These are phyloP conservation scores for Cyclotella baltica DNA, from an alignment of 108 stramenopile genomes.

Conservation along the genomic window DNA sequence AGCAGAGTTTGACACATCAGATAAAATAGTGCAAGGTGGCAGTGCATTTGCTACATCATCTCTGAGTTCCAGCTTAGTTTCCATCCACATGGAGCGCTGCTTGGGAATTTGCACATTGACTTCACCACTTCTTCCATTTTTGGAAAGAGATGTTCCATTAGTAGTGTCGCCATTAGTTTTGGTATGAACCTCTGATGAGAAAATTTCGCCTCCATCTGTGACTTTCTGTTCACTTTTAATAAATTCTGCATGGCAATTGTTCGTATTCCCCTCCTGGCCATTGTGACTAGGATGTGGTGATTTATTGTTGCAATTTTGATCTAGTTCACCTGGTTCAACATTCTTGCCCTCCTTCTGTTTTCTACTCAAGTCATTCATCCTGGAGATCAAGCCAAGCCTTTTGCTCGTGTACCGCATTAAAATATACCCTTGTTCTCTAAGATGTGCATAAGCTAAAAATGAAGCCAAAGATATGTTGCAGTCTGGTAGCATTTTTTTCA, in stretches of 20 bases:
- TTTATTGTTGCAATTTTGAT: no score
- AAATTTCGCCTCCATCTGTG: no score
- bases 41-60: constrained; percentile 55
- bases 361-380: background rate
- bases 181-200: no score
- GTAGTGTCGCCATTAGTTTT: no score
- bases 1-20: constrained; percentile 1
- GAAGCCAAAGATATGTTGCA: constrained; percentile 60
- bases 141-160: no score
- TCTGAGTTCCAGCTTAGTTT: constrained; percentile 10
- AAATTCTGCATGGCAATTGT: no score
- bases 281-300: no score
- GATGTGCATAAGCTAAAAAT: constrained; percentile 82
- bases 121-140: no score
- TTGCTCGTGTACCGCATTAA: constrained; percentile 66
- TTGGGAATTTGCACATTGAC: no score
- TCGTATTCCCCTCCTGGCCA: no score
- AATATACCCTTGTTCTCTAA: constrained; percentile 80
- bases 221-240: no score
- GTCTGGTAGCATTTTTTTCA: constrained; percentile 61
- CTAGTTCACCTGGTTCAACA: no score
- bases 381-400: constrained; percentile 57
- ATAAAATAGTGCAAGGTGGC: constrained; percentile 52
- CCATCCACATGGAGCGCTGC: background rate
- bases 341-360: background rate